Evolutionary conservation across 2,329 filamentous ascomycete genomes (phyloP), one percentile per base, ranked within the genome.

Genomic region (Pseudogymnoascus destructans): DNA sequence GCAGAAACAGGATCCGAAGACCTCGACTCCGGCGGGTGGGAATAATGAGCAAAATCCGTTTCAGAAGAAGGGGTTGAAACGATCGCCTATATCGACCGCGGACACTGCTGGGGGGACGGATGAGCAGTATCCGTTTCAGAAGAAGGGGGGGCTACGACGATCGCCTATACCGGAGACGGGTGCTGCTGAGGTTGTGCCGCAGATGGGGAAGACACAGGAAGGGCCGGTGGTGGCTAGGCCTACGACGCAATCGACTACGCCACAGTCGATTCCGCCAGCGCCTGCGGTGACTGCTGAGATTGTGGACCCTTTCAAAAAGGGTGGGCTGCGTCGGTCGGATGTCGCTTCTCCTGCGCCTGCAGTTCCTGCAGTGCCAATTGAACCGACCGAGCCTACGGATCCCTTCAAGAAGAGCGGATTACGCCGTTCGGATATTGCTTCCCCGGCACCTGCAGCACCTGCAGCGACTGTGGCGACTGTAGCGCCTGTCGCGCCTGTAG

Each of bases 381-480:
- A 35, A 17, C 19, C 59, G 1, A 46, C 58, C 17, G 59, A 60
- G 8, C 55, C 59, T 59, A n/a, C 62, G 10, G 66, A 68, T 58
- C 67, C 67, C 1, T 68, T 68, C 54, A 58, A 60, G 32, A 68
- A 67, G 59, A 65, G 60, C 19, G 66, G 66, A 1, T 59, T 68
- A 19, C 63, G 64, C 23, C 62, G 66, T 11, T 67, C 66, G 21
- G 65, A 64, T 11, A 46, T 62, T 35, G 36, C 52, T 11, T 59
- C 59, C 5, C 58, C 59, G 19, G 46, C 21, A 10, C 3, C 35
- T 9, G 7, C 15, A 17, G n/a, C n/a, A 3, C 7, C 35, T 17
- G 5, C n/a, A 30, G 27, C 27, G 27, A 2, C 27, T 10, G 27
- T 9, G 5, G 30, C 30, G 3, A 2, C 30, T 11, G 10, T 13